phyloP scores from a whole-genome alignment of 768 basidiomycete species.

The Lactifluus piperatus region DNA sequence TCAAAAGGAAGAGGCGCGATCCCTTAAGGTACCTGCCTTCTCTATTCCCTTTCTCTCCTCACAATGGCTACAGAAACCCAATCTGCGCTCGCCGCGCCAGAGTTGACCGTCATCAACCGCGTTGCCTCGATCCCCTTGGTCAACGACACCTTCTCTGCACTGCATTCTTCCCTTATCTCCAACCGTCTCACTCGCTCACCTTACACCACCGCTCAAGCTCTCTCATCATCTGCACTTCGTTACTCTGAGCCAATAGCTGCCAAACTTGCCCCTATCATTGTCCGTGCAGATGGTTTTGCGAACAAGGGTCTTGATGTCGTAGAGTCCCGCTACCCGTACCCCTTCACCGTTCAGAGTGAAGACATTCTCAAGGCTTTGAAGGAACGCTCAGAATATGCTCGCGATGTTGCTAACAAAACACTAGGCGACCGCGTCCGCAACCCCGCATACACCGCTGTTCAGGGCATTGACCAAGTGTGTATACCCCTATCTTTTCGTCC shows the following conservation, averaged over 20 bases:
- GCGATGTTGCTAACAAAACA: constrained; percentile 49
- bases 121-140: constrained; percentile 70
- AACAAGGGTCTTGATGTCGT: constrained; percentile 72
- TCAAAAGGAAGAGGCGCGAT: neutral
- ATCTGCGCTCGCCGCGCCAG: constrained; percentile 32
- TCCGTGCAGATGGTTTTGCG: constrained; percentile 53
- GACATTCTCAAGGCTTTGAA: constrained; percentile 57
- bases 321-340: constrained; percentile 63
- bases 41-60: neutral
- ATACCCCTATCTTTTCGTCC: neutral
- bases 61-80: constrained; percentile 33
- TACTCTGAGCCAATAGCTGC: constrained; percentile 58
- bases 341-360: constrained; percentile 66
- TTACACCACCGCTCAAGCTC: constrained; percentile 53
- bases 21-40: neutral
- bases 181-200: constrained; percentile 56
- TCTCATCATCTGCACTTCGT: constrained; percentile 36
- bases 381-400: constrained; percentile 46
- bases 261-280: constrained; percentile 56
- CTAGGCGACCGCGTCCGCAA: constrained; percentile 57
- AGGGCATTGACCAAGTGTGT: constrained; percentile 64
- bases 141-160: constrained; percentile 49
- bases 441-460: constrained; percentile 53
- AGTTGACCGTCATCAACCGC: constrained; percentile 52
- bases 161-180: constrained; percentile 49